These are phyloP conservation scores for Melastoma candidum DNA, from an alignment of 441 rosid species.

Conservation along the genomic window DNA sequence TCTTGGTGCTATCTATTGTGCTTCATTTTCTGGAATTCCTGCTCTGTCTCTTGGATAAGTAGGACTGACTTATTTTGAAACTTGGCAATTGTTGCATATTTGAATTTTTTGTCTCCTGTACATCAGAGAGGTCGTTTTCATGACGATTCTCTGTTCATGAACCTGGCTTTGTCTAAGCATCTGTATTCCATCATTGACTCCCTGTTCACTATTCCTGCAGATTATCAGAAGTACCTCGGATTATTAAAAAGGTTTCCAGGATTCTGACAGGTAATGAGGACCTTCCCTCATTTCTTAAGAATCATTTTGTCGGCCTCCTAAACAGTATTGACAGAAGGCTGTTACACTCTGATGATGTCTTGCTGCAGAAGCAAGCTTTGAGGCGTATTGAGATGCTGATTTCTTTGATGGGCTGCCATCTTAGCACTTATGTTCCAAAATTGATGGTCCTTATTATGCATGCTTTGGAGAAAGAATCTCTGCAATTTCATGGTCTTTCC, in stretches of 20 bases:
- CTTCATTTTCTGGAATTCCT: too few relatives aligned
- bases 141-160: too few relatives aligned
- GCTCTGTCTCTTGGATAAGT: too few relatives aligned
- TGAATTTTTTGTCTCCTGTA: too few relatives aligned
- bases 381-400: constrained; percentile 88
- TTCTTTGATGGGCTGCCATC: constrained; percentile 89
- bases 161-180: too few relatives aligned
- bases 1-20: too few relatives aligned
- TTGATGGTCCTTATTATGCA: constrained; percentile 98
- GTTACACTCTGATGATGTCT: constrained; percentile 78
- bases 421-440: constrained; percentile 90
- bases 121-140: too few relatives aligned
- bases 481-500: constrained; percentile 87
- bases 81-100: too few relatives aligned
- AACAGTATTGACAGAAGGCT: constrained; percentile 91
- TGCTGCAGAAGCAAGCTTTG: constrained; percentile 88
- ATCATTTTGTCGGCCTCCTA: constrained; percentile 97
- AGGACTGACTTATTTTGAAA: too few relatives aligned
- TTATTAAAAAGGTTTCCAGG: constrained; percentile 76
- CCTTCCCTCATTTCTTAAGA: constrained; percentile 81
- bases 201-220: constrained; percentile 28
- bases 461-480: constrained; percentile 78
- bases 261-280: constrained; percentile 79
- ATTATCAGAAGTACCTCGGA: constrained; percentile 70
- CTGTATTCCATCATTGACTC: neutral